A percentile compares a stretch with the other conserved stretches of the same genome.
phyloP scores from a whole-genome alignment of 202 grass and related monocot species.

The Digitaria exilis region DNA sequence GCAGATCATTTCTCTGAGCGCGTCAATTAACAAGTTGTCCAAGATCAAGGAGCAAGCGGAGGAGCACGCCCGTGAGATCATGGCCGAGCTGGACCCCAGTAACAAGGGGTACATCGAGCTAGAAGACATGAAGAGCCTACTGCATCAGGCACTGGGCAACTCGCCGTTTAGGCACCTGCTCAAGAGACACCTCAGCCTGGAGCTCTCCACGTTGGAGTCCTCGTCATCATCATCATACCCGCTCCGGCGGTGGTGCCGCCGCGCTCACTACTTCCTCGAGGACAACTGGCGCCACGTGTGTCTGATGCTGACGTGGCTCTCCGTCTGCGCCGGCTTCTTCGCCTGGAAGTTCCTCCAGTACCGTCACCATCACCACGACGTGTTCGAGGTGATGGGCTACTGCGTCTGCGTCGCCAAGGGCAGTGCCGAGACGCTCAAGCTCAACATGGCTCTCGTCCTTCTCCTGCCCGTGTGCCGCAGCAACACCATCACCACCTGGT shows the following conservation, averaged over 20 bases:
- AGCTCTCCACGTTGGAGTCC: too few species aligned
- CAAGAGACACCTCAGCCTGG: too few species aligned
- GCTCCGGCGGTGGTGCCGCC: constrained; percentile 50
- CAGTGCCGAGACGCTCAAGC: constrained; percentile 85
- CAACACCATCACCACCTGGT: constrained; percentile 91
- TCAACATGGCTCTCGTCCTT: constrained; percentile 93
- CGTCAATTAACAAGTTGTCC: constrained; percentile 72
- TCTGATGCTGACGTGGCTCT: constrained; percentile 71
- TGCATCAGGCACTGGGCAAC: too few species aligned
- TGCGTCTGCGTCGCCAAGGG: too few species aligned
- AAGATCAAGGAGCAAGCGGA: constrained; percentile 73
- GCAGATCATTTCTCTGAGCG: constrained; percentile 84
- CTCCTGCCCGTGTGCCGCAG: constrained; percentile 85
- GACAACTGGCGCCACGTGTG: constrained; percentile 79
- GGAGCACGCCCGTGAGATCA: constrained; percentile 87
- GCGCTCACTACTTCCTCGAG: constrained; percentile 59
- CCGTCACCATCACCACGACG: constrained; percentile 32
- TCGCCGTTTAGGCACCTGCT: too few species aligned
- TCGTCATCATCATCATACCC: too few species aligned
- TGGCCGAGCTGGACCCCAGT: constrained; percentile 88
- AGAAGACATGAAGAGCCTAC: constrained; percentile 70
- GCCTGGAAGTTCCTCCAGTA: constrained; percentile 80
- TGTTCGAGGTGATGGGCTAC: constrained; percentile 84
- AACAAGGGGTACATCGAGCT: constrained; percentile 77
- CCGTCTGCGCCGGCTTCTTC: constrained; percentile 60